These are phyloP conservation scores for Hemileccinum impolitum DNA, from an alignment of 768 basidiomycete species.

Conservation along the genomic window DNA sequence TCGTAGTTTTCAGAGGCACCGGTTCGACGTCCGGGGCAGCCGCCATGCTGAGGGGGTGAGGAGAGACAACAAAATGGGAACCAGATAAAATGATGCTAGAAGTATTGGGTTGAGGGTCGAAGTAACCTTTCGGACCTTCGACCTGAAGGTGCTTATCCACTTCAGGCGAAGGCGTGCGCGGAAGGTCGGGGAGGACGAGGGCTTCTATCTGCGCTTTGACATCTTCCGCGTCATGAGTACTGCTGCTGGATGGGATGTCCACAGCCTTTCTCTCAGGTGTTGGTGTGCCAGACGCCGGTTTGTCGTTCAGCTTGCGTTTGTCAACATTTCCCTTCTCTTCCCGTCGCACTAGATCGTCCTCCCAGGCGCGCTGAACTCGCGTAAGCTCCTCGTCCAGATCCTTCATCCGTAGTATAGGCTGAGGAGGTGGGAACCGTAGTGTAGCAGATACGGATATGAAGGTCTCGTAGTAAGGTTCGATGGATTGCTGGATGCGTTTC, in stretches of 20 bases:
- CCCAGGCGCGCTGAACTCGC: constrained; percentile 71
- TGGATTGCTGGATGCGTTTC: constrained; percentile 71
- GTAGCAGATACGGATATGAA: constrained; percentile 95
- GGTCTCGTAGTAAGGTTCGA: constrained; percentile 81
- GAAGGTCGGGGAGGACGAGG: constrained; percentile 34
- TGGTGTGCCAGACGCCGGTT: constrained; percentile 25
- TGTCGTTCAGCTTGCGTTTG: constrained; percentile 12
- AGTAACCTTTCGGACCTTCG: constrained; percentile 41
- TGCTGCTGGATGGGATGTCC: constrained; percentile 6
- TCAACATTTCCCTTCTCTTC: constrained; percentile 55
- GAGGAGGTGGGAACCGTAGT: constrained; percentile 87
- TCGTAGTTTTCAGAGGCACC: constrained; percentile 49
- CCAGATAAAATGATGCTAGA: constrained; percentile 29
- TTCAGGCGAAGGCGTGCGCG: constrained; percentile 38
- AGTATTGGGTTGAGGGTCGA: constrained; percentile 35
- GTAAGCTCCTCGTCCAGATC: constrained; percentile 79
- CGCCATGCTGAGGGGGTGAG: constrained; percentile 27
- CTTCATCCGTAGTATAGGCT: constrained; percentile 84
- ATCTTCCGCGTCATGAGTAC: constrained; percentile 40
- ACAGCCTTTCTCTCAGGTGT: constrained; percentile 25
- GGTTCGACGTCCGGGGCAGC: constrained; percentile 38
- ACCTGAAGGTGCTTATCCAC: constrained; percentile 24
- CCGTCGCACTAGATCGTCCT: constrained; percentile 77
- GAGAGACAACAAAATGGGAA: constrained; percentile 31
- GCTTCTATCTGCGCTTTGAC: constrained; percentile 68